Conservation (phyloP, 805 yeast species). For the Cyberlindnera nakhonratchasimensis region DNA sequence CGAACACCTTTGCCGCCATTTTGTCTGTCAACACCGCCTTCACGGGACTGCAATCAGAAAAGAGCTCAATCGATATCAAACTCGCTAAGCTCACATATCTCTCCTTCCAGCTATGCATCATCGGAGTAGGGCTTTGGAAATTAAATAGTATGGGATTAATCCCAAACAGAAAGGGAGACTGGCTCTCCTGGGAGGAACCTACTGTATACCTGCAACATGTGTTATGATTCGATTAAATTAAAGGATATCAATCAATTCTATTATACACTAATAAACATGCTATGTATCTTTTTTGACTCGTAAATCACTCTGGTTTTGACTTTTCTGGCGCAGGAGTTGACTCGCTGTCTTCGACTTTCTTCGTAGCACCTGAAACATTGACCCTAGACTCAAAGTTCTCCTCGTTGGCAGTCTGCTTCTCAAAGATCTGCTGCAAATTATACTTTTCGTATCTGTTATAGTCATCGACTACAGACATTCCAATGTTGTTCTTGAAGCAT, state of each 20-base stretch:
- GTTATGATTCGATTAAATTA: background rate
- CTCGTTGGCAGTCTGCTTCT: conserved; percentile 27
- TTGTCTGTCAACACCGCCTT: conserved; percentile 55
- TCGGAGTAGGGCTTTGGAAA: conserved; percentile 82
- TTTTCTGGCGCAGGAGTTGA: background rate
- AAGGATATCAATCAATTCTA: no score
- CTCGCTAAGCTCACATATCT: conserved; percentile 34
- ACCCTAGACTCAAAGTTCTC: conserved; percentile 18
- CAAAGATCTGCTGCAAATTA: conserved; percentile 81
- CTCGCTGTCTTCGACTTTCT: background rate
- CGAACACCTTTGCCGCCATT: conserved; percentile 74
- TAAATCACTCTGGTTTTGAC: no score
- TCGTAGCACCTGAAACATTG: conserved; percentile 7
- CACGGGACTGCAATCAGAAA: conserved; percentile 39
- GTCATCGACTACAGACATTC: conserved; percentile 75
- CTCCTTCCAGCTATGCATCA: conserved; percentile 46
- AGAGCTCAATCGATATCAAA: conserved; percentile 31
- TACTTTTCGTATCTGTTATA: conserved; percentile 61
- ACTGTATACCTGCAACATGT: conserved; percentile 22
- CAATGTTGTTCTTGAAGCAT: conserved; percentile 84
- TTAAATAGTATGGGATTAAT: conserved; percentile 83
- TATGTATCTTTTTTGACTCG: no score
- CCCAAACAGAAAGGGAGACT: conserved; percentile 84
- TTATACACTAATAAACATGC: background rate
- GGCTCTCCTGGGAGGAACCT: conserved; percentile 80